Conservation (phyloP, 768 basidiomycete species). For the Serpula lacrymans region DNA sequence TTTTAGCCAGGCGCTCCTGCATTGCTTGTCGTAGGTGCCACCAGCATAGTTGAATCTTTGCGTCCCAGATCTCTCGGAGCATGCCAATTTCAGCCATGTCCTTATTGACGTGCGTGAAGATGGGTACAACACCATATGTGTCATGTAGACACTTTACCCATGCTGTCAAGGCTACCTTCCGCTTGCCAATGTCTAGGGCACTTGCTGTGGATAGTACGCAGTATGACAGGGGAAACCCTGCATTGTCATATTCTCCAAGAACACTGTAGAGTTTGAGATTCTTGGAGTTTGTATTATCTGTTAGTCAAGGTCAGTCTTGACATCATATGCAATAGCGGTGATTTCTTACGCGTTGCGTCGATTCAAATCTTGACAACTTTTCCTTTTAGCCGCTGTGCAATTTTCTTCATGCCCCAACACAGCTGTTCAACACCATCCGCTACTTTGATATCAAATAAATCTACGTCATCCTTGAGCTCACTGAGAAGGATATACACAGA, state of each 20-base stretch:
- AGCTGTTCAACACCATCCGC: conserved; percentile 19
- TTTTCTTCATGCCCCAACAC: conserved; percentile 7
- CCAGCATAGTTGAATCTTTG: conserved; percentile 10
- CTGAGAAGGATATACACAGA: conserved; percentile 21
- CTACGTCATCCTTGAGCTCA: no score
- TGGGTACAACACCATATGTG: conserved; percentile 5
- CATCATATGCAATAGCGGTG: no score
- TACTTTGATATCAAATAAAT: no score
- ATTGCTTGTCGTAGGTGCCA: conserved; percentile 10
- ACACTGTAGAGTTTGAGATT: conserved; percentile 22
- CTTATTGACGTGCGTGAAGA: conserved; percentile 8
- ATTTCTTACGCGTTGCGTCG: conserved; percentile 15
- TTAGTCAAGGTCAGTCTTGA: no score
- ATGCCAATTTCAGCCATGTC: conserved; percentile 14
- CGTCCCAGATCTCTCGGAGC: conserved; percentile 3
- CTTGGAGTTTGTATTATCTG: conserved; percentile 15
- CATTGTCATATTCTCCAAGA: conserved; percentile 18
- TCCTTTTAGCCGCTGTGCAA: not conserved
- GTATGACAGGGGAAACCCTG: conserved; percentile 21
- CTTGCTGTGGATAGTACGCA: conserved; percentile 18
- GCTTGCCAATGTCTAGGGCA: conserved; percentile 15
- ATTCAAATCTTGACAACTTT: conserved; percentile 10
- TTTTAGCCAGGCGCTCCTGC: conserved; percentile 1
- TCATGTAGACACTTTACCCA: conserved; percentile 11
- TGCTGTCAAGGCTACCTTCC: conserved; percentile 12